phyloP scores from a whole-genome alignment of 805 yeast genomes.

The Sugiyamaella lignohabitans region DNA sequence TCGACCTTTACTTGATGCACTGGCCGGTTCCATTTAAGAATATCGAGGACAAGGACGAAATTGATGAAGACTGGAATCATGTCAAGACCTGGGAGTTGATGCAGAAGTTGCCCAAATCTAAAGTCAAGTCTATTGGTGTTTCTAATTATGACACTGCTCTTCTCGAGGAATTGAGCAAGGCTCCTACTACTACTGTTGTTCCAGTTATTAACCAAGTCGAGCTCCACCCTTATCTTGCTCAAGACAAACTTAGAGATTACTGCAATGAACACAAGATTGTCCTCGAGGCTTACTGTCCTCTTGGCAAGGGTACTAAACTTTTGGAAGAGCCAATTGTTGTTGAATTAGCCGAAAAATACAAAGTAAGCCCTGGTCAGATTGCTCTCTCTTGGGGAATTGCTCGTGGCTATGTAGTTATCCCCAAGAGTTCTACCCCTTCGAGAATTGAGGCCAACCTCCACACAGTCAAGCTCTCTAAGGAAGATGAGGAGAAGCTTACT shows the following conservation, averaged over 20 bases:
- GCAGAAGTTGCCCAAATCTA: slow-evolving; percentile 48
- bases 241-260: slow-evolving; percentile 47
- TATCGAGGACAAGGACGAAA: slow-evolving; percentile 12
- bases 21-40: slow-evolving; percentile 47
- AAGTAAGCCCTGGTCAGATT: slow-evolving; percentile 48
- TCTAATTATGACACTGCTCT: slow-evolving; percentile 58
- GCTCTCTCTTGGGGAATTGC: slow-evolving; percentile 56
- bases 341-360: slow-evolving; percentile 51
- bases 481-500: slow-evolving; percentile 35
- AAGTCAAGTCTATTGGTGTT: slow-evolving; percentile 64
- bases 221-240: slow-evolving; percentile 66
- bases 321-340: slow-evolving; percentile 44
- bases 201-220: slow-evolving; percentile 76
- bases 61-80: slow-evolving; percentile 20
- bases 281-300: slow-evolving; percentile 70
- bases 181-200: slow-evolving; percentile 32
- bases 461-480: slow-evolving; percentile 36
- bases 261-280: slow-evolving; percentile 46
- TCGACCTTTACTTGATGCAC: slow-evolving; percentile 61
- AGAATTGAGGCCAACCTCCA: slow-evolving; percentile 44
- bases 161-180: slow-evolving; percentile 42
- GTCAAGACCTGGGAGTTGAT: slow-evolving; percentile 57
- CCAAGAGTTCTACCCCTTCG: slow-evolving; percentile 62
- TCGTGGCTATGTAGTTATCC: slow-evolving; percentile 55
- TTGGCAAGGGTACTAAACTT: slow-evolving; percentile 50